These are phyloP conservation scores for Globisporangium parvum DNA, from an alignment of 352 stramenopile species.

Conservation along the genomic window DNA sequence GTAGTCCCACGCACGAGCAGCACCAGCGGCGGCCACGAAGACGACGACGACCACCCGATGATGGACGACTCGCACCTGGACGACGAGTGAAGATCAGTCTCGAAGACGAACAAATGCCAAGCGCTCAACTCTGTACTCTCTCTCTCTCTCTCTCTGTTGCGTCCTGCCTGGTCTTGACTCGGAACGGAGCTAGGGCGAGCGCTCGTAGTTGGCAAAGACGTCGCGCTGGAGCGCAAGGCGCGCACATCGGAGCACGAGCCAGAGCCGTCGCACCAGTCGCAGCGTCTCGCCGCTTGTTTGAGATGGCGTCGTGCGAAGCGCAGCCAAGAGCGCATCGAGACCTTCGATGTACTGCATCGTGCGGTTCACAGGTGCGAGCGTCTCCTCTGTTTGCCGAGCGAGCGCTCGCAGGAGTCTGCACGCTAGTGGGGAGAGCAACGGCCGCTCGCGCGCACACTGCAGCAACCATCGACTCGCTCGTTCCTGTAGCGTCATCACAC, in stretches of 20 bases:
- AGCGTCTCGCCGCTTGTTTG: not conserved
- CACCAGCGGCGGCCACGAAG: constrained; percentile 3
- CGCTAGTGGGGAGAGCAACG: too few relatives aligned
- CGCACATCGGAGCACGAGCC: constrained; percentile 20
- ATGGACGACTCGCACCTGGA: constrained; percentile 36
- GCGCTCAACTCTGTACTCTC: not conserved
- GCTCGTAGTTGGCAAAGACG: constrained; percentile 26
- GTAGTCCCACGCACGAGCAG: not conserved
- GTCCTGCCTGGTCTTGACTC: not conserved
- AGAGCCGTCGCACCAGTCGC: constrained; percentile 7
- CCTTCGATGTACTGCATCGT: constrained; percentile 8
- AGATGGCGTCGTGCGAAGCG: not conserved
- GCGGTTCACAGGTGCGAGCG: not conserved
- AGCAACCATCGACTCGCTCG: constrained; percentile 5
- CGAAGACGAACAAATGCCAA: not conserved
- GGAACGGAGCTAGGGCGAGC: not conserved
- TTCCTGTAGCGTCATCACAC: not conserved
- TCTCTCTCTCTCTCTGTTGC: not conserved
- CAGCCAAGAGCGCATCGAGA: not conserved
- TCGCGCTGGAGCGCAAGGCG: constrained; percentile 28
- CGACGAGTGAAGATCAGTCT: constrained; percentile 14
- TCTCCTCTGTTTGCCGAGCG: not conserved
- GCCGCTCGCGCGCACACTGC: not conserved
- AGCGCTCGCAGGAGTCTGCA: not conserved
- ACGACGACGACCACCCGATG: constrained; percentile 19